Base-by-base conservation (phyloP, 441 rosid species). In the California macrophylla region DNA sequence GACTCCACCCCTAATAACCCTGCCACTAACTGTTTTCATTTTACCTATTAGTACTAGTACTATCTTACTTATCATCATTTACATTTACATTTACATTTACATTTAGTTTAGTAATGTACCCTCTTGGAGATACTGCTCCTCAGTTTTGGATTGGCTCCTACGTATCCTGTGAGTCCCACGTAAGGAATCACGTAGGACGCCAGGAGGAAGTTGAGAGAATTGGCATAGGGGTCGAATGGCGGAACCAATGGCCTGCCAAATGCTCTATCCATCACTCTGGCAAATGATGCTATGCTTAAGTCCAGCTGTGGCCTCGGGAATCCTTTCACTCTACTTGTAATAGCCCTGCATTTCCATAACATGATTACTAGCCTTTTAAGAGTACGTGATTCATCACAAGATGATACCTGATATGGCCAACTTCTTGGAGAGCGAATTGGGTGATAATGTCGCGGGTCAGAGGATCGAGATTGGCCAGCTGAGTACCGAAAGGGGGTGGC, bases 381-480 rank as follows among this genome's bases (percentile, higher is more conserved):
- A n/a, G n/a, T n/a, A n/a, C n/a, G n/a, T n/a, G n/a, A n/a, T n/a
- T n/a, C n/a, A n/a, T n/a, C n/a, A n/a, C n/a, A n/a, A n/a, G n/a
- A n/a, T n/a, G n/a, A 2, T 9, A 26, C 97, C 90, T 92, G 77
- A 90, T 62, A 73, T 90, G 99, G 8, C 98, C 99, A 64, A 94
- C 92, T 82, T 94, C 96, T 82, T 92, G 96, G 81, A 83, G 82
- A 42, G 87, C 98, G 72, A 94, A 94, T 64, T 92, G 99, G 70
- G 74, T 66, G 76, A 94, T 77, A 40, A 94, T n/a, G 78, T 86
- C 94, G 63, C 75, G 80, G n/a, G 85, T 84, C 21, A 86, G 70
- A 60, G 82, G 70, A 69, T 87, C 91, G 68, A 89, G 87, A 4
- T 77, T 78, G 64, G 96, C 98, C 75, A 66, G 72, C 56, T 69